phyloP scores from a whole-genome alignment of 2,329 filamentous ascomycete genomes.

The Colletotrichum scovillei region DNA sequence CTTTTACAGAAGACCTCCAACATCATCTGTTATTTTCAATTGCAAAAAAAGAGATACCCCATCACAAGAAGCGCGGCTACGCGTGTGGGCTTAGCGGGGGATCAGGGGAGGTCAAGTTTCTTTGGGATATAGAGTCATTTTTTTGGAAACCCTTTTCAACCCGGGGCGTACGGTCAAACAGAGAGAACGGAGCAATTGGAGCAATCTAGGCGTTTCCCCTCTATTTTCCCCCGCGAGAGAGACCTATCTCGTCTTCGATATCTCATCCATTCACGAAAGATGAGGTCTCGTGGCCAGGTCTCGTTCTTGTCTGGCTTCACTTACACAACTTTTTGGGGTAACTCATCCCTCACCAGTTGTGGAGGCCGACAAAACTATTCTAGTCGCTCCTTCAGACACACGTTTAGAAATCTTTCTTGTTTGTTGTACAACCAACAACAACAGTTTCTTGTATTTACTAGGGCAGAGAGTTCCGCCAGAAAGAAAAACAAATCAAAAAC shows the following conservation, averaged over 20 bases:
- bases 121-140: conserved; percentile 15
- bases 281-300: not conserved
- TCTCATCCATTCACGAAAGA: too few species aligned
- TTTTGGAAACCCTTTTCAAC: conserved; percentile 1
- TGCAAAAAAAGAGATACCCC: conserved; percentile 27
- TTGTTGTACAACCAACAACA: not conserved
- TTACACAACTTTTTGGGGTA: not conserved
- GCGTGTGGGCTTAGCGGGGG: not conserved
- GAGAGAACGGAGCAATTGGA: conserved; percentile 28
- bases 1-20: not conserved
- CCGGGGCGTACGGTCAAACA: not conserved
- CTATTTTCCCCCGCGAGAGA: not conserved
- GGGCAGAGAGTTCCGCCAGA: not conserved
- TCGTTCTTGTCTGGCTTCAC: not conserved
- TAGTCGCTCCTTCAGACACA: not conserved
- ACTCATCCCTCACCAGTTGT: not conserved
- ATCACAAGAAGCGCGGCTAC: conserved; percentile 10
- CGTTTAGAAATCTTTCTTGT: not conserved
- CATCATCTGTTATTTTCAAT: conserved; percentile 3
- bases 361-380: not conserved
- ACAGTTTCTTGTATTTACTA: not conserved
- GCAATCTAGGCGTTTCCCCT: conserved; percentile 27
- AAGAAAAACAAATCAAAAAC: not conserved
- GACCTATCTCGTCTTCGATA: not conserved
- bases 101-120: not conserved